A percentile compares a stretch with the other conserved stretches of the same genome.
These are phyloP conservation scores for Aspergillus quadricinctus DNA, from an alignment of 2,329 filamentous ascomycete species.

Conservation along the genomic window DNA sequence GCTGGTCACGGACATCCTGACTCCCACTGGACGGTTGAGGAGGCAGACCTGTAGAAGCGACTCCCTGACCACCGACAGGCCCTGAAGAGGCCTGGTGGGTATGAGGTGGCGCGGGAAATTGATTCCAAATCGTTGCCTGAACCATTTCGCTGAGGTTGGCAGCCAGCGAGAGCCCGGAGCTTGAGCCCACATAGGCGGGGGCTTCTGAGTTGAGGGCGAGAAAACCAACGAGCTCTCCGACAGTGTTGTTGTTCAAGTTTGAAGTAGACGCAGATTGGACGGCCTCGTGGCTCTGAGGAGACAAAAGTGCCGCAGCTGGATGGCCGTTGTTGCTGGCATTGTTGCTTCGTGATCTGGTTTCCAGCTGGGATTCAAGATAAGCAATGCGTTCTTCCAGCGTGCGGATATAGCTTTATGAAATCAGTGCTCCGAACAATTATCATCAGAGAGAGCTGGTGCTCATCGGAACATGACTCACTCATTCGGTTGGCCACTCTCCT, in stretches of 20 bases:
- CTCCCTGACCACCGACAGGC: constrained; percentile 1
- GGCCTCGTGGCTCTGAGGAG: constrained; percentile 19
- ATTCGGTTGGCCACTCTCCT: constrained; percentile 34
- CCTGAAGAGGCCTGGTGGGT: constrained; percentile 13
- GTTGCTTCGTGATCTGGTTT: constrained; percentile 12
- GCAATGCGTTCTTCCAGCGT: constrained; percentile 41
- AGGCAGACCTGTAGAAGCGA: constrained; percentile 4
- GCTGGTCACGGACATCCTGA: constrained; percentile 18
- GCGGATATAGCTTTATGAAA: constrained; percentile 35
- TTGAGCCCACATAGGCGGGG: constrained; percentile 48
- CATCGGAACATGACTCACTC: constrained; percentile 23
- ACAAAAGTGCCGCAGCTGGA: constrained; percentile 19
- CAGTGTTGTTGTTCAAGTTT: constrained; percentile 30
- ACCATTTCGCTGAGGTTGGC: constrained; percentile 52
- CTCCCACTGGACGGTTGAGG: constrained; percentile 13
- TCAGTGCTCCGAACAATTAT: constrained; percentile 6
- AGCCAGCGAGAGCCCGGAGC: constrained; percentile 48
- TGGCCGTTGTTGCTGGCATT: constrained; percentile 14
- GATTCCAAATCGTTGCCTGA: constrained; percentile 52
- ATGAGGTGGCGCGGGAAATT: constrained; percentile 37
- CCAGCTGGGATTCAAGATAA: constrained; percentile 37
- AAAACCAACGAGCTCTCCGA: constrained; percentile 48
- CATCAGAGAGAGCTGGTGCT: not conserved
- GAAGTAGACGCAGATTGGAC: constrained; percentile 14
- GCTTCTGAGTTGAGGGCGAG: constrained; percentile 46